Conservation (phyloP, 2,329 filamentous ascomycete species). For the Aspergillus luchuensis region DNA sequence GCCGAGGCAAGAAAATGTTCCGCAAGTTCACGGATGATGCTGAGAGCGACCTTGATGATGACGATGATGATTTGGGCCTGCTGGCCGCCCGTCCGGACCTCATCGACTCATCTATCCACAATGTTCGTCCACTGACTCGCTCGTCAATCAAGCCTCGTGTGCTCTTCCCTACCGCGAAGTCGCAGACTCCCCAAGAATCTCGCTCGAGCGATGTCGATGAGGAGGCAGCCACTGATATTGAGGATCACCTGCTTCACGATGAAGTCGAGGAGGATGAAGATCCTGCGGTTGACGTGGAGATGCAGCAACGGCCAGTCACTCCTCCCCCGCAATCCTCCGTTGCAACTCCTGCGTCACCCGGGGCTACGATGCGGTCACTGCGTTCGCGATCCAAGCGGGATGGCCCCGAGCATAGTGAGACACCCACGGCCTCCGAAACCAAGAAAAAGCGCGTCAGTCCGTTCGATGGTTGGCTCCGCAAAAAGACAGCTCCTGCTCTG, state of each 20-base stretch:
- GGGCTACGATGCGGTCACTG: conserved; percentile 35
- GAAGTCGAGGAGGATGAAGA: conserved; percentile 21
- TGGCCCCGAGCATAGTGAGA: conserved; percentile 25
- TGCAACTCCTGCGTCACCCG: conserved; percentile 35
- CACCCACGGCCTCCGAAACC: conserved; percentile 26
- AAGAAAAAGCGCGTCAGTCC: conserved; percentile 41
- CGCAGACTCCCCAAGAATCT: conserved; percentile 43
- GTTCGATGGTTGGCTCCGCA: conserved; percentile 45
- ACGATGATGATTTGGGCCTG: conserved; percentile 47
- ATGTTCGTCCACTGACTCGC: conserved; percentile 56
- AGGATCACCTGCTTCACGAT: conserved; percentile 37
- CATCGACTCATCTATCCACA: conserved; percentile 32
- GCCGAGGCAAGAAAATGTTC: conserved; percentile 64
- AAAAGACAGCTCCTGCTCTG: conserved; percentile 36
- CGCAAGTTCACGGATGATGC: conserved; percentile 53
- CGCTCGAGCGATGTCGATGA: conserved; percentile 47
- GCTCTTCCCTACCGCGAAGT: conserved; percentile 57
- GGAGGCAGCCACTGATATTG: conserved; percentile 59
- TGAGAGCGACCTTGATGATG: conserved; percentile 44
- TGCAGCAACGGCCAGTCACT: conserved; percentile 25
- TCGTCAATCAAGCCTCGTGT: conserved; percentile 61
- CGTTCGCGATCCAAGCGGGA: conserved; percentile 35
- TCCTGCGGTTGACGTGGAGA: conserved; percentile 16
- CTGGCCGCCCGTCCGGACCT: conserved; percentile 43
- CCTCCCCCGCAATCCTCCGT: conserved; percentile 23